These are phyloP conservation scores for Talaromyces wortmannii DNA, from an alignment of 495 filamentous ascomycete species.

Conservation along the genomic window DNA sequence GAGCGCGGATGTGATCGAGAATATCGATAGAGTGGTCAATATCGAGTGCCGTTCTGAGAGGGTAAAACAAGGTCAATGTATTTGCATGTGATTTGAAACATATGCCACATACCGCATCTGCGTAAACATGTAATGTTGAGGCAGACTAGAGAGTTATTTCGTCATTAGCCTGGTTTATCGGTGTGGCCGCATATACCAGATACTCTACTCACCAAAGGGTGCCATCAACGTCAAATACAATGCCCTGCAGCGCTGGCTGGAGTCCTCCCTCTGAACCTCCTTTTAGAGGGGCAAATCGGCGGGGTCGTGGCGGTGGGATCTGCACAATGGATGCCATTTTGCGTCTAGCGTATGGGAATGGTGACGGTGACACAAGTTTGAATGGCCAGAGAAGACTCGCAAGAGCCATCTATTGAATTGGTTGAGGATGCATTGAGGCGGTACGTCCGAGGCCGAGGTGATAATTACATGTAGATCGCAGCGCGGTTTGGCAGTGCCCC, in stretches of 20 bases:
- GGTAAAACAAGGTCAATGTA: neutral
- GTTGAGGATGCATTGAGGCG: neutral
- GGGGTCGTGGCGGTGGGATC: slow-evolving; percentile 23
- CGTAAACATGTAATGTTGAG: slow-evolving; percentile 91
- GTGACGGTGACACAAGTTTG: neutral
- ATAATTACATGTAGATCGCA: neutral
- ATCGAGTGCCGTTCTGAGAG: slow-evolving; percentile 43
- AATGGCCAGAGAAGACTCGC: neutral
- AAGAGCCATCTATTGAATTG: neutral
- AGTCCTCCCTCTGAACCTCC: slow-evolving; percentile 13
- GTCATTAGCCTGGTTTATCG: slow-evolving; percentile 4
- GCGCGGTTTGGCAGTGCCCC: neutral
- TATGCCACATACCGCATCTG: slow-evolving; percentile 59
- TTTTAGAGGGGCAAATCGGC: slow-evolving; percentile 51
- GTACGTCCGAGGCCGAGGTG: neutral
- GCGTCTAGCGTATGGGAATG: slow-evolving; percentile 2
- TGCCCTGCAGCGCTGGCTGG: slow-evolving; percentile 61
- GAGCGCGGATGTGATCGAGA: slow-evolving; percentile 74
- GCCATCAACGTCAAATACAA: slow-evolving; percentile 94
- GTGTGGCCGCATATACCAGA: neutral
- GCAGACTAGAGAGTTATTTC: slow-evolving; percentile 48
- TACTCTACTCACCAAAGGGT: slow-evolving; percentile 71
- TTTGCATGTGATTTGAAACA: neutral
- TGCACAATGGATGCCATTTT: slow-evolving; percentile 24
- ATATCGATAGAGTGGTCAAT: slow-evolving; percentile 74